Conservation (phyloP, 2,329 filamentous ascomycete genomes). For the Colletotrichum chrysophilum region DNA sequence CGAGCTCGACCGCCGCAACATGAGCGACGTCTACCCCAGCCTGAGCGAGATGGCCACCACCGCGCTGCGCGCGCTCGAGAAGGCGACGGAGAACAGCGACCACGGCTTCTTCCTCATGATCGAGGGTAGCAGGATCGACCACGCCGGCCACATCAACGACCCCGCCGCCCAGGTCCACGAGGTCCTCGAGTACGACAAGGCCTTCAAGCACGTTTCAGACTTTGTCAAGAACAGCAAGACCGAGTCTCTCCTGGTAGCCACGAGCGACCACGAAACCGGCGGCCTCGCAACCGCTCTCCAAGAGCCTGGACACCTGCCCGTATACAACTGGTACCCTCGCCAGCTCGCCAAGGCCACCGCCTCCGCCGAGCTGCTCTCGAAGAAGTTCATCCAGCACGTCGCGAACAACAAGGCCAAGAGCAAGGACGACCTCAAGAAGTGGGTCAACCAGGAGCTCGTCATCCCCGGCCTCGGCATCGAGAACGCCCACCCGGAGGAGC, state of each 20-base stretch:
- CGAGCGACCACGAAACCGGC: conserved; percentile 96
- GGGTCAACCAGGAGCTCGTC: conserved; percentile 73
- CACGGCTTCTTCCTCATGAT: conserved; percentile 99
- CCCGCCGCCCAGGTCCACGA: conserved; percentile 87
- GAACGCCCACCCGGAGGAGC: conserved; percentile 74
- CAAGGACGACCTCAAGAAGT: conserved; percentile 56
- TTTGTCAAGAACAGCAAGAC: conserved; percentile 79
- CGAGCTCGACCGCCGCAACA: conserved; percentile 85
- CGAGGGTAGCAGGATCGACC: conserved; percentile 94
- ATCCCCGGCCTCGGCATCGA: conserved; percentile 75
- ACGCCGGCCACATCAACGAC: conserved; percentile 87
- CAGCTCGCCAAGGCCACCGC: conserved; percentile 80
- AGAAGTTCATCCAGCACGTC: conserved; percentile 67
- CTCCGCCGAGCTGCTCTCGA: conserved; percentile 74
- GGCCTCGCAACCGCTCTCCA: conserved; percentile 83
- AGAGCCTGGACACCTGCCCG: conserved; percentile 55
- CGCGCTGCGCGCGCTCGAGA: conserved; percentile 78
- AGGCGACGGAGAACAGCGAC: conserved; percentile 82
- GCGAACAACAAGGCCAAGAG: conserved; percentile 34
- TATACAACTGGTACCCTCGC: conserved; percentile 80
- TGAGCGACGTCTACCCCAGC: conserved; percentile 83
- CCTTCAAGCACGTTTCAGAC: conserved; percentile 82
- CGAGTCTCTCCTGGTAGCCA: conserved; percentile 83
- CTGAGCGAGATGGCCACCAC: conserved; percentile 90
- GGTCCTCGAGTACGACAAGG: conserved; percentile 91